Evolutionary conservation across 768 basidiomycete genomes (phyloP), one percentile per base, ranked within the genome.

Genomic region (Lyophyllum atratum): DNA sequence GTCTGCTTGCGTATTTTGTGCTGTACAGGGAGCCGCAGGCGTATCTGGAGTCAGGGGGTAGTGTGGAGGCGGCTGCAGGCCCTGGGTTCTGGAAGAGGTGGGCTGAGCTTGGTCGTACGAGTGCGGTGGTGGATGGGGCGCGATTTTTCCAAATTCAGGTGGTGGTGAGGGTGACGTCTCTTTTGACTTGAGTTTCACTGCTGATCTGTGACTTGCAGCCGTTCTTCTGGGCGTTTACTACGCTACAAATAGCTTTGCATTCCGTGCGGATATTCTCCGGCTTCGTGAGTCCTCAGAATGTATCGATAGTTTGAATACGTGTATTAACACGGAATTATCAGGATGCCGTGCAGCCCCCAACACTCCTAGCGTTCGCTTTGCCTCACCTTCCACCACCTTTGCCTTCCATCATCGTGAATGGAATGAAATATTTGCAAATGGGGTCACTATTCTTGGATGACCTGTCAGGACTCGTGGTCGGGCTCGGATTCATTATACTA

Each of bases 161-260:
- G 43, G 77, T 87, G 71, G 89, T 90, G 63, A 59, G 86, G 76
- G 10, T 31, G 46, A 25, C 17, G 8, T 48, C 17, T 4, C 55
- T 22, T 34, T n/a, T n/a, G 43, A 10, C 4, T 15, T 17, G 37
- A n/a, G 17, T n/a, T 40, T 9, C 10, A n/a, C 5, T 54, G 50
- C 9, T 53, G 39, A 29, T 53, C 46, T 28, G 19, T 46, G 17
- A 42, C 19, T 34, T 39, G 17, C 60, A 92, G 90, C 85, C 89
- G 1, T 90, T 93, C 74, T 90, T 93, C 68, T 92, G 89, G 89
- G 86, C 83, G 8, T 92, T 93, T 58, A 82, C 83, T 37, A 87
- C 91, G 0, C 67, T 93, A 4, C 83, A 92, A 61, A 76, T 92
- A 22, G 78, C 79, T 19, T 66, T 93, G 43, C 89, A 92, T 63